Conservation (phyloP, 176 grass and related monocot species). For the Hordeum marinum region DNA sequence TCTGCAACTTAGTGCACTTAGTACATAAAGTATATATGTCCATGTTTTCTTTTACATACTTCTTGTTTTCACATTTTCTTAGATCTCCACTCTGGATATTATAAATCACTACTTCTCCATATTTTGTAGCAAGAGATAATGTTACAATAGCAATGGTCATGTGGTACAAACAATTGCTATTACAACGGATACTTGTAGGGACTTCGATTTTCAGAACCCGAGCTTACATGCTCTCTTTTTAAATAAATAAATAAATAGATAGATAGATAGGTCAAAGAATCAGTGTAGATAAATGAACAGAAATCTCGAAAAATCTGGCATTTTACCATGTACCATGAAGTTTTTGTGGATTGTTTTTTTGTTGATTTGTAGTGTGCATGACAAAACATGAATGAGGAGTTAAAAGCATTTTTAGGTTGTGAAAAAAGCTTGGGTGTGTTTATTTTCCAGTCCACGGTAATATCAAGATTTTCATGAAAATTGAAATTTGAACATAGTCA, state of each 20-base stretch:
- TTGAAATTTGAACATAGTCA: not conserved
- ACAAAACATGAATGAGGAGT: not conserved
- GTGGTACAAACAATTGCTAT: not conserved
- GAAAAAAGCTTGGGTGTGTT: no score
- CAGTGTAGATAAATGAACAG: no score
- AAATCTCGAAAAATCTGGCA: not conserved
- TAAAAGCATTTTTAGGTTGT: not conserved
- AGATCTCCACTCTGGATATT: not conserved
- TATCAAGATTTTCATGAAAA: not conserved
- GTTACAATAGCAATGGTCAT: not conserved
- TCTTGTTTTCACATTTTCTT: not conserved
- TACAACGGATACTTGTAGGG: not conserved
- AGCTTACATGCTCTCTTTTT: not conserved
- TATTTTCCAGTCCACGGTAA: not conserved
- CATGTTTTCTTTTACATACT: not conserved
- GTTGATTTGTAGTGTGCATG: not conserved
- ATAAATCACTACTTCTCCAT: not conserved
- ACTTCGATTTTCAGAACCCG: not conserved
- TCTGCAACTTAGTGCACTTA: constrained; percentile 10
- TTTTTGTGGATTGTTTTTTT: not conserved
- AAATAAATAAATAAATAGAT: no score
- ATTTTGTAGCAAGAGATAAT: not conserved
- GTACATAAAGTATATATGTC: not conserved
- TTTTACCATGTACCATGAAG: not conserved
- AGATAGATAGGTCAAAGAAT: no score